A percentile compares a stretch with the other conserved stretches of the same genome.
phyloP scores from a whole-genome alignment of 139 green algal species.

The Picochlorum sp. region DNA sequence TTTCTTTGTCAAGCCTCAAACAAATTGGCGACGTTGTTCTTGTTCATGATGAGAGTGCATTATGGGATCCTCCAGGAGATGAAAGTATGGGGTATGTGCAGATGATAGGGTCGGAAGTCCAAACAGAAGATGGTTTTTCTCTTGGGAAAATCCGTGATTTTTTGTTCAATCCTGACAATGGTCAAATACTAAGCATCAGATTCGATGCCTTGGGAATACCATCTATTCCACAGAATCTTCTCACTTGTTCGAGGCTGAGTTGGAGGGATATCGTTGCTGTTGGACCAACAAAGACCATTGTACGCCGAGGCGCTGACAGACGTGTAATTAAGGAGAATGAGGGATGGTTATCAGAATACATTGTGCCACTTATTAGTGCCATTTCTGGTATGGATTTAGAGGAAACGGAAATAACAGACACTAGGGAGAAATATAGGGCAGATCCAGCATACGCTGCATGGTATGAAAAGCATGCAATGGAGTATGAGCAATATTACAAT shows the following conservation, averaged over 20 bases:
- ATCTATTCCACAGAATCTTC: constrained; percentile 47
- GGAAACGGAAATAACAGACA: not conserved
- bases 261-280: constrained; percentile 13
- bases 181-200: constrained; percentile 36
- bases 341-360: constrained; percentile 5
- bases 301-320: constrained; percentile 9
- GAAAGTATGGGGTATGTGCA: constrained; percentile 30
- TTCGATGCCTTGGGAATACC: constrained; percentile 64
- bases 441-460: constrained; percentile 12
- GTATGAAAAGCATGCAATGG: constrained; percentile 10
- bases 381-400: not conserved
- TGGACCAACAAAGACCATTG: constrained; percentile 4
- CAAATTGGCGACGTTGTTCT: constrained; percentile 72
- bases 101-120: constrained; percentile 48
- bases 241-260: constrained; percentile 39
- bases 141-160: constrained; percentile 66
- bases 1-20: constrained; percentile 39
- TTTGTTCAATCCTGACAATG: constrained; percentile 59
- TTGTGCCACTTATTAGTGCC: constrained; percentile 1
- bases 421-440: not conserved
- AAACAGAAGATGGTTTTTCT: constrained; percentile 30
- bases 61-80: constrained; percentile 35
- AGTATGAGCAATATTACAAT: constrained; percentile 6
- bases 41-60: constrained; percentile 50
- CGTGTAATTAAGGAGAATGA: constrained; percentile 17